phyloP scores from a whole-genome alignment of 768 basidiomycete genomes.

The Termitomyces titanicus region DNA sequence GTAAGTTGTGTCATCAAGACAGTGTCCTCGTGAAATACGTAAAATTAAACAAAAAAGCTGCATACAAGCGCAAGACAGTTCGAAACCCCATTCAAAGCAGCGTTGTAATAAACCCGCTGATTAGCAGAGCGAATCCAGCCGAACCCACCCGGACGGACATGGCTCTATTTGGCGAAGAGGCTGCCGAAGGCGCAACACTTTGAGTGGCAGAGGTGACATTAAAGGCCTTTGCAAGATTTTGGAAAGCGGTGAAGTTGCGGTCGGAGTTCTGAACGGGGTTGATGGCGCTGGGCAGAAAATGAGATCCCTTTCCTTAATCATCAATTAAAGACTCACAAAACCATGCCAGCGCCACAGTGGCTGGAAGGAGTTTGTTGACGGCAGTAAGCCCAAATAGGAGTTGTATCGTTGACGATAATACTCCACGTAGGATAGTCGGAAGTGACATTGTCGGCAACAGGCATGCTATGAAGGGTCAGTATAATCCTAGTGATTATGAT shows the following conservation, averaged over 20 bases:
- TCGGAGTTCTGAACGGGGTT: conserved; percentile 49
- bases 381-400: conserved; percentile 54
- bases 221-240: conserved; percentile 47
- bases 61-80: neutral
- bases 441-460: conserved; percentile 40
- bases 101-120: conserved; percentile 27
- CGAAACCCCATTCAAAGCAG: conserved; percentile 28
- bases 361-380: conserved; percentile 33
- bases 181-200: conserved; percentile 21
- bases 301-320: neutral
- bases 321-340: conserved; percentile 35
- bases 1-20: conserved; percentile 24
- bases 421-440: conserved; percentile 49
- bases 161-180: conserved; percentile 26
- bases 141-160: conserved; percentile 29
- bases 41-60: neutral
- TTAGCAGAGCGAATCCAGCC: conserved; percentile 24
- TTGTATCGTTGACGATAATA: conserved; percentile 54
- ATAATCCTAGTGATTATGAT: neutral
- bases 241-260: conserved; percentile 55
- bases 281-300: conserved; percentile 36
- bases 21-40: conserved; percentile 21
- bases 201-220: conserved; percentile 47
- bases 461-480: conserved; percentile 20
- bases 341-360: conserved; percentile 54